phyloP scores from a whole-genome alignment of 495 filamentous ascomycete genomes.

The Neurospora intermedia region DNA sequence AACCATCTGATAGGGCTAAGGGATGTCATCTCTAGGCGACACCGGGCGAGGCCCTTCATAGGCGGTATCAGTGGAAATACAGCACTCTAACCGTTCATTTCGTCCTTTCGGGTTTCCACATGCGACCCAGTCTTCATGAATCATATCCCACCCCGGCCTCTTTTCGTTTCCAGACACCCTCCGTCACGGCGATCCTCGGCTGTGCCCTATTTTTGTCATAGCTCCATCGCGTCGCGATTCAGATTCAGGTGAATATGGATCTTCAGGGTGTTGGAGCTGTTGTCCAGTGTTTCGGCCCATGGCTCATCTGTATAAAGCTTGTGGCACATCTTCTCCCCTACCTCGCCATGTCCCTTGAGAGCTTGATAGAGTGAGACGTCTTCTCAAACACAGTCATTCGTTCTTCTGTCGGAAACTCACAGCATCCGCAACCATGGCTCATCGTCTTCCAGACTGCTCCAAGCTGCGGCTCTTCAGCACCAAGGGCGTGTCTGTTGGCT shows the following conservation, averaged over 20 bases:
- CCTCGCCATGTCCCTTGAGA: no score
- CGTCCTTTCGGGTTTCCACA: background rate
- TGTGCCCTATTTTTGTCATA: background rate
- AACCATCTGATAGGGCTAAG: background rate
- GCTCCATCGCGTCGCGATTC: background rate
- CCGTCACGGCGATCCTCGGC: background rate
- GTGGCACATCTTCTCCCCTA: background rate
- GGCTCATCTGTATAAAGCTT: background rate
- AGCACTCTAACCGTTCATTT: background rate
- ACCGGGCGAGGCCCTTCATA: background rate
- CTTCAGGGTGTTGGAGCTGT: background rate
- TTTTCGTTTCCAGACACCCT: background rate
- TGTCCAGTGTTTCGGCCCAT: background rate
- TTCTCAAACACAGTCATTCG: background rate
- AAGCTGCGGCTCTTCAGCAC: background rate
- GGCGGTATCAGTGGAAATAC: background rate
- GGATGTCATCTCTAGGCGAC: background rate
- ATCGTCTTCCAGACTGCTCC: background rate
- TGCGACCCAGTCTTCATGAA: background rate
- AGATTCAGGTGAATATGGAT: background rate
- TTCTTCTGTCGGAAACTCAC: background rate
- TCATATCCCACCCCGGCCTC: background rate
- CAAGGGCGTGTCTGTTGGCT: background rate
- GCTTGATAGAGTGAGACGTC: background rate
- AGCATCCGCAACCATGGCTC: background rate